A percentile compares a stretch with the other conserved stretches of the same genome.
Evolutionary conservation across 257 asterid species (phyloP).

Genomic region (Plantago ovata): DNA sequence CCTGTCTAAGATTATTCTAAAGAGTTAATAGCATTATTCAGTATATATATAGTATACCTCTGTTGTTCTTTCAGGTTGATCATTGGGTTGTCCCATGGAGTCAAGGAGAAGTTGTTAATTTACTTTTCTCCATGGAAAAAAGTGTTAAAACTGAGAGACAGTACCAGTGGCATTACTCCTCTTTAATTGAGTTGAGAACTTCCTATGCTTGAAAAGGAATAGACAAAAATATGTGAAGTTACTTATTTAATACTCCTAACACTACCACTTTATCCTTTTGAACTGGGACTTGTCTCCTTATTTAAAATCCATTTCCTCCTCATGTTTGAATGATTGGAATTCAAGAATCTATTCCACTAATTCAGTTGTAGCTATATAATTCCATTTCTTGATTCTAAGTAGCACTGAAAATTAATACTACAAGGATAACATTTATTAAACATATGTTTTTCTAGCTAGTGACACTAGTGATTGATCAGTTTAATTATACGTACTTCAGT

Average conservation of each 20-base stretch:
- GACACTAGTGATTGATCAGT: slow-evolving; percentile 33
- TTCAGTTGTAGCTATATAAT: too few species aligned
- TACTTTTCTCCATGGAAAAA: slow-evolving; percentile 11
- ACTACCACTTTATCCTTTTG: slow-evolving; percentile 35
- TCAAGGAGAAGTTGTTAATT: slow-evolving; percentile 35
- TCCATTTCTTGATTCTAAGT: not conserved
- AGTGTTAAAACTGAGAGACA: slow-evolving; percentile 17
- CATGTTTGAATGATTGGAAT: slow-evolving; percentile 59
- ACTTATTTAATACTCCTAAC: slow-evolving; percentile 25
- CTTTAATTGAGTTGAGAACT: slow-evolving; percentile 23
- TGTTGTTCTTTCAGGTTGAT: slow-evolving; percentile 7
- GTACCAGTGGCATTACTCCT: slow-evolving; percentile 34
- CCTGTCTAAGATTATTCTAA: not conserved
- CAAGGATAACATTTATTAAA: not conserved
- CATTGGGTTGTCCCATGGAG: slow-evolving; percentile 36
- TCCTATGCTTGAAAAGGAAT: slow-evolving; percentile 27
- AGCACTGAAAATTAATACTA: too few species aligned
- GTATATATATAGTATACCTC: not conserved
- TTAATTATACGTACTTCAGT: slow-evolving; percentile 49
- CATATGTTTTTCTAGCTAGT: slow-evolving; percentile 1
- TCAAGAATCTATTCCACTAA: slow-evolving; percentile 27
- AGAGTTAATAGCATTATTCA: not conserved
- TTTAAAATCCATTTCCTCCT: slow-evolving; percentile 29
- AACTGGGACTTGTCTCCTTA: slow-evolving; percentile 57
- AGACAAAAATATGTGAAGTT: slow-evolving; percentile 30